Evolutionary conservation across 140 eudicot genomes (phyloP).

Genomic region (Flaveria floridana): DNA sequence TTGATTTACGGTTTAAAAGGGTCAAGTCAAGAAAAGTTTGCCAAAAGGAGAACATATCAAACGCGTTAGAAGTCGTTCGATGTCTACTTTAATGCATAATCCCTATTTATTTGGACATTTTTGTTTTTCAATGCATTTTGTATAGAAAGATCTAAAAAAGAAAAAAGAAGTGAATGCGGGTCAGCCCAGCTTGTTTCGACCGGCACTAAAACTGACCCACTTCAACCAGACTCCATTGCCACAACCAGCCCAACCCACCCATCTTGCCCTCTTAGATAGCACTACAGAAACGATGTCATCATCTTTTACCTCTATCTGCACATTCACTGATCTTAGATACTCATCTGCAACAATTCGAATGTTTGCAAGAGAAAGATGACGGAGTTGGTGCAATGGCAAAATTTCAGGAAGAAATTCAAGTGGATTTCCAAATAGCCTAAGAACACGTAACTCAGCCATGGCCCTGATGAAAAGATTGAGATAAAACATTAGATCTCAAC

Average conservation of each 20-base stretch:
- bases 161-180: neutral
- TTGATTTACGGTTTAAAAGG: neutral
- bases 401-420: slow-evolving; percentile 94
- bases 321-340: slow-evolving; percentile 80
- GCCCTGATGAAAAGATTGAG: slow-evolving; percentile 52
- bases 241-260: neutral
- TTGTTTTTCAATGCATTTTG: neutral
- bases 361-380: slow-evolving; percentile 90
- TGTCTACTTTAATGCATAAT: neutral
- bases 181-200: neutral
- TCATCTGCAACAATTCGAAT: slow-evolving; percentile 88
- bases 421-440: slow-evolving; percentile 89
- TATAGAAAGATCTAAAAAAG: neutral
- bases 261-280: neutral
- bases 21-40: neutral
- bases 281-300: neutral
- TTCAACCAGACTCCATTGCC: neutral
- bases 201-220: neutral
- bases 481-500: slow-evolving; percentile 20
- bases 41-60: neutral
- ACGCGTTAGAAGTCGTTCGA: neutral
- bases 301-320: slow-evolving; percentile 75
- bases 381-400: slow-evolving; percentile 81
- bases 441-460: slow-evolving; percentile 82
- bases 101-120: neutral